Base-by-base conservation (phyloP, 176 grass and related monocot genomes). In the Ampelocalamus luodianensis region DNA sequence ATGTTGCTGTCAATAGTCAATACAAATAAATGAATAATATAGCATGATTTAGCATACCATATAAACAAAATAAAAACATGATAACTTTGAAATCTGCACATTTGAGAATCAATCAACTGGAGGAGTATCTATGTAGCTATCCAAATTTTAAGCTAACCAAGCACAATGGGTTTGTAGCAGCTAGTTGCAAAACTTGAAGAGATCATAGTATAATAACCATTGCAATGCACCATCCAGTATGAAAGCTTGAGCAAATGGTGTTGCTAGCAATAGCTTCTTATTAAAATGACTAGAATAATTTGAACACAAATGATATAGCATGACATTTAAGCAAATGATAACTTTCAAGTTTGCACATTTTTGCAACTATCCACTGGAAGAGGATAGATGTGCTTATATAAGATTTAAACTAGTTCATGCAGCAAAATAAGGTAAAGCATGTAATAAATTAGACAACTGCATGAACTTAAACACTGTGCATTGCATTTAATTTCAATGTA, bases 181-280 rank as follows among this genome's bases (percentile, higher is more conserved):
- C n/a, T 22, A 59, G 16, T 60, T 60, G 2, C 22, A 40, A 23
- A 60, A 60, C 22, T 26, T 54, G 5, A 1, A 60, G 11, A 77
- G 36, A 60, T 77, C 74, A n/a, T 26, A 36, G 15, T 42, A 60
- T 37, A 53, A 77, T 42, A 77, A 77, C 39, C 54, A 39, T 12
- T 26, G 11, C 74, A 76, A 20, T 58, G 34, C 49, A 58, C 51
- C 40, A 59, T 12, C n/a, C 34, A 59, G 20, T 55, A 65, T 55
- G 39, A 88, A 77, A 83, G 80, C 66, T 88, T 68, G 69, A 64
- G 34, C 11, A 83, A 88, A 83, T 78, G n/a, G 73, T 79, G 66
- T 83, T 38, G 69, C 87, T 79, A 72, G 54, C 23, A 6, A 79
- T 24, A 77, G 22, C 12, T 79, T 78, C 74, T 77, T 72, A 78